These are phyloP conservation scores for Aspergillus sparsus DNA, from an alignment of 495 filamentous ascomycete species.

Conservation along the genomic window DNA sequence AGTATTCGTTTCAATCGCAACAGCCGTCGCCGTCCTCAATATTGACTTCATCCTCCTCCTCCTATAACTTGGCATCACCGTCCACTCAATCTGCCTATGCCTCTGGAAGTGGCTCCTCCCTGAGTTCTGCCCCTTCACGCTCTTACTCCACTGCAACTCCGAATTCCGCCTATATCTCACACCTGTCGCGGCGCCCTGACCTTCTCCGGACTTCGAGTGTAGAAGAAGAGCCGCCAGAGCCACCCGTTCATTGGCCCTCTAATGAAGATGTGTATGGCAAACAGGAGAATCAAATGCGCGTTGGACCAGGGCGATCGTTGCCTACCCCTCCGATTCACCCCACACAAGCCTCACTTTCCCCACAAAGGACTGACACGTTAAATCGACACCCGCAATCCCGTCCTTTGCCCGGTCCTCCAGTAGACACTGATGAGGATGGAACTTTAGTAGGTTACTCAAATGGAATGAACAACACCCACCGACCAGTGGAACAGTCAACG, in stretches of 20 bases:
- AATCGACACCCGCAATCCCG: conserved; percentile 60
- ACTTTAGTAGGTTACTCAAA: conserved; percentile 25
- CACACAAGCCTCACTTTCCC: conserved; percentile 43
- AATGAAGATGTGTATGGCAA: conserved; percentile 33
- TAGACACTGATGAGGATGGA: conserved; percentile 44
- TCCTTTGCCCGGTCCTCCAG: conserved; percentile 61
- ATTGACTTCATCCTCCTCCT: conserved; percentile 17
- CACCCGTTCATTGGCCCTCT: conserved; percentile 46
- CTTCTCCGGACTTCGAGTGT: conserved; percentile 28
- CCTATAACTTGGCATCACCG: conserved; percentile 29
- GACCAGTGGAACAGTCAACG: conserved; percentile 20
- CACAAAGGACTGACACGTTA: conserved; percentile 52
- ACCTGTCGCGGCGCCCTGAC: conserved; percentile 32
- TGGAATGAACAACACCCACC: conserved; percentile 20
- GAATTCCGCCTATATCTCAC: conserved; percentile 34
- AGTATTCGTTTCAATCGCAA: conserved; percentile 26
- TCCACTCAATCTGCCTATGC: conserved; percentile 28
- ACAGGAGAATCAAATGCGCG: conserved; percentile 37
- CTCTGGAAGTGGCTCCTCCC: conserved; percentile 23
- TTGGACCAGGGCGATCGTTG: conserved; percentile 42
- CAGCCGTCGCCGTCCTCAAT: conserved; percentile 18
- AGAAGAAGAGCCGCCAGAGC: conserved; percentile 49
- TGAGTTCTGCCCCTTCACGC: conserved; percentile 26
- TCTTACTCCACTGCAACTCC: conserved; percentile 32
- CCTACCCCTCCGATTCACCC: conserved; percentile 44